These are phyloP conservation scores for Coelastrella sp. DNA, from an alignment of 139 green algal genomes.

Conservation along the genomic window DNA sequence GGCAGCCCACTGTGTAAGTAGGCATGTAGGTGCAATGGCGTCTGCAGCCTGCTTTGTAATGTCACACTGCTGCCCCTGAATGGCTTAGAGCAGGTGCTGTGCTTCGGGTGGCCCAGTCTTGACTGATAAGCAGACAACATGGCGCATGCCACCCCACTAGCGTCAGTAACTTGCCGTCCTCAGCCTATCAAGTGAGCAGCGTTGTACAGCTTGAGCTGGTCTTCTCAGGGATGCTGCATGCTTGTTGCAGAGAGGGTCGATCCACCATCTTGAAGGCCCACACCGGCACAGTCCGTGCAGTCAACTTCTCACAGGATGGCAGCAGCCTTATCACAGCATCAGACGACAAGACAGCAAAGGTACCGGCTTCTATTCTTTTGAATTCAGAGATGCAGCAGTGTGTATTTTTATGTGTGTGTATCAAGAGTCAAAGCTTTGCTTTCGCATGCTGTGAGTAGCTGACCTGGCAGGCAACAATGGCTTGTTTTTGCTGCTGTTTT, in stretches of 20 bases:
- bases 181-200: no score
- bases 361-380: not conserved
- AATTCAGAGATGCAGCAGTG: no score
- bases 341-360: constrained; percentile 95
- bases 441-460: no score
- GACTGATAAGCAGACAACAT: no score
- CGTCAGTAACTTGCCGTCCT: no score
- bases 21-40: not conserved
- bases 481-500: not conserved
- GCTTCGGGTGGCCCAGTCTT: no score
- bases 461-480: not conserved
- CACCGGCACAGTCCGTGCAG: constrained; percentile 84
- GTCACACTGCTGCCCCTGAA: not conserved
- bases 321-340: constrained; percentile 79
- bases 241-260: constrained; percentile 78
- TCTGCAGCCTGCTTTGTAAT: not conserved
- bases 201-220: no score
- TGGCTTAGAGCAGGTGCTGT: not conserved
- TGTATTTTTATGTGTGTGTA: not conserved
- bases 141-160: no score
- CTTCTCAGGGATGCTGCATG: no score
- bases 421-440: not conserved
- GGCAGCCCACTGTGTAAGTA: constrained; percentile 85
- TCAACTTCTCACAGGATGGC: constrained; percentile 85
- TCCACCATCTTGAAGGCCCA: constrained; percentile 90